phyloP scores from a whole-genome alignment of 2,329 filamentous ascomycete species.

The Pyrenophora tritici-repentis region DNA sequence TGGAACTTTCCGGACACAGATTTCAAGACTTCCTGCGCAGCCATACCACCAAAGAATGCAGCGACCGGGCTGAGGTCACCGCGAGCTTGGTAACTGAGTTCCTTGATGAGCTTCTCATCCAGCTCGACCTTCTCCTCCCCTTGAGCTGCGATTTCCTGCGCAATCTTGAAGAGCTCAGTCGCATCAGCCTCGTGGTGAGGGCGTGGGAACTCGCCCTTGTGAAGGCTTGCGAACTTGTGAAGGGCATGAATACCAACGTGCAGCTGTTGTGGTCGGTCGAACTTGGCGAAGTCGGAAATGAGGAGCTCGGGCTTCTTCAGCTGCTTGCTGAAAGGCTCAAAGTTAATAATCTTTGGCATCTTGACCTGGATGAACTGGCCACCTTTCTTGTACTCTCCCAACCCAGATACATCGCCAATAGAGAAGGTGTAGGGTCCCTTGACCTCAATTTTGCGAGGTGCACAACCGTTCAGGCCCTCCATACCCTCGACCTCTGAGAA shows the following conservation, averaged over 20 bases:
- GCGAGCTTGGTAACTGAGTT: slow-evolving; percentile 90
- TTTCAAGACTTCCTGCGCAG: slow-evolving; percentile 94
- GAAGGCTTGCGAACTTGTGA: slow-evolving; percentile 77
- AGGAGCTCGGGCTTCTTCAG: slow-evolving; percentile 87
- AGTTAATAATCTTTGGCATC: slow-evolving; percentile 93
- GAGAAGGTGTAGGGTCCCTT: slow-evolving; percentile 97
- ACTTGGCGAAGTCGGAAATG: slow-evolving; percentile 96
- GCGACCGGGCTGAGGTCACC: slow-evolving; percentile 92
- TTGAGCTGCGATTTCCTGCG: slow-evolving; percentile 71
- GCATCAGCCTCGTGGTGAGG: slow-evolving; percentile 88
- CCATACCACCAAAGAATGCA: slow-evolving; percentile 90
- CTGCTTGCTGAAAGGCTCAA: slow-evolving; percentile 78
- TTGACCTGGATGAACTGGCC: slow-evolving; percentile 96
- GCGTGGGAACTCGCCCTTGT: slow-evolving; percentile 73
- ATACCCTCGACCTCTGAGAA: slow-evolving; percentile 93
- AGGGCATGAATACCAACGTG: slow-evolving; percentile 92
- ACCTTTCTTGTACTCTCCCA: slow-evolving; percentile 85
- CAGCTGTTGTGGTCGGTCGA: slow-evolving; percentile 89
- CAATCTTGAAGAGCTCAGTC: slow-evolving; percentile 72
- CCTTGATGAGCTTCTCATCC: slow-evolving; percentile 88
- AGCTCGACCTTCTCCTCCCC: slow-evolving; percentile 77
- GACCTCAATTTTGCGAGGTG: slow-evolving; percentile 87
- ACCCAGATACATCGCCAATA: slow-evolving; percentile 86
- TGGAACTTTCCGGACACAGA: slow-evolving; percentile 97
- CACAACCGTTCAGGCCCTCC: slow-evolving; percentile 81